phyloP scores from a whole-genome alignment of 305 asterid genomes.

The Fraxinus sp. region DNA sequence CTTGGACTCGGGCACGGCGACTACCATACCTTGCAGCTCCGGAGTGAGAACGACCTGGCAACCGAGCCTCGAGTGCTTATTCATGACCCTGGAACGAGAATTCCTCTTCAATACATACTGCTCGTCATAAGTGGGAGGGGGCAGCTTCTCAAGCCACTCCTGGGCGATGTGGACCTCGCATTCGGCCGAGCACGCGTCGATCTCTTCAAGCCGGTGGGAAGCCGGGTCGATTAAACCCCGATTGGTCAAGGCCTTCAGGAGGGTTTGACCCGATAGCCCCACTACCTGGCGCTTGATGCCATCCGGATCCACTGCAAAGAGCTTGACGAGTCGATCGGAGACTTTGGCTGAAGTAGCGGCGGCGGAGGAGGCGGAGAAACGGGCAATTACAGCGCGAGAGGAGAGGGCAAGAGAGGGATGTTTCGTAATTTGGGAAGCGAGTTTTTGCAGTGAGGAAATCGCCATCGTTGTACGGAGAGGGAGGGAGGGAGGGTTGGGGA shows the following conservation, averaged over 20 bases:
- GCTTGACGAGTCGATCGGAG: slow-evolving; percentile 78
- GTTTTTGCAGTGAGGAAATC: slow-evolving; percentile 59
- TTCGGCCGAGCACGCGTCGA: slow-evolving; percentile 93
- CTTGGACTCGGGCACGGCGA: slow-evolving; percentile 82
- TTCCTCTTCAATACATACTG: slow-evolving; percentile 71
- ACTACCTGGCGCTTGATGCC: slow-evolving; percentile 55
- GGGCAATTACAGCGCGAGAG: slow-evolving; percentile 44
- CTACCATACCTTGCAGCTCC: slow-evolving; percentile 93
- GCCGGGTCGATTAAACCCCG: slow-evolving; percentile 82
- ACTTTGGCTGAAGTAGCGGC: slow-evolving; percentile 42
- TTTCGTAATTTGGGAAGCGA: slow-evolving; percentile 51
- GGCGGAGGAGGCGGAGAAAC: slow-evolving; percentile 43
- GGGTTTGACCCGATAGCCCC: slow-evolving; percentile 77
- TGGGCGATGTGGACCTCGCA: slow-evolving; percentile 97
- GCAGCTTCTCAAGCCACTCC: slow-evolving; percentile 93
- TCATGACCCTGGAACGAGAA: slow-evolving; percentile 54
- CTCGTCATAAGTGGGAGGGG: slow-evolving; percentile 69
- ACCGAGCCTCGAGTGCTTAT: slow-evolving; percentile 85
- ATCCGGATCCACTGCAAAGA: slow-evolving; percentile 67
- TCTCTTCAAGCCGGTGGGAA: slow-evolving; percentile 87
- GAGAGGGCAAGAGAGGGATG: slow-evolving; percentile 49
- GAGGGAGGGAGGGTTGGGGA: background rate
- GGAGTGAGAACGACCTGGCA: slow-evolving; percentile 76
- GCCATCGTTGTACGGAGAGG: slow-evolving; percentile 46
- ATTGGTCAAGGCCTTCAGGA: slow-evolving; percentile 68